These are phyloP conservation scores for Senna tora DNA, from an alignment of 306 rosid species.

Conservation along the genomic window DNA sequence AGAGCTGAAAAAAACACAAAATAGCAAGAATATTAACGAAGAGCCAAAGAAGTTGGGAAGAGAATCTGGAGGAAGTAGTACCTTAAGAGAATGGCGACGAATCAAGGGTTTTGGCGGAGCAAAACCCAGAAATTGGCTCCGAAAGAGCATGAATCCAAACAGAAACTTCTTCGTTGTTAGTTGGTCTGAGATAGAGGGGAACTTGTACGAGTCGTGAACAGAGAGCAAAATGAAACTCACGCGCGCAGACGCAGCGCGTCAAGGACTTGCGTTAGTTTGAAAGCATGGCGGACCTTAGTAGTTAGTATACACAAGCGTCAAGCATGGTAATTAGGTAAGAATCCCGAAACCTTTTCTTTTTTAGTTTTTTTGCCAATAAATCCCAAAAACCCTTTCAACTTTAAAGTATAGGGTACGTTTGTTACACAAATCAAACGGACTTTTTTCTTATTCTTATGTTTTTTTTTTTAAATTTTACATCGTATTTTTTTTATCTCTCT, in stretches of 20 bases:
- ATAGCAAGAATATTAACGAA: not conserved
- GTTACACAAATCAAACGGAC: no score
- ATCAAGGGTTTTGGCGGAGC: conserved; percentile 59
- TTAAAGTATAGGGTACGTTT: no score
- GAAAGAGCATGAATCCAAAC: conserved; percentile 53
- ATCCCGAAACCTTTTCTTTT: no score
- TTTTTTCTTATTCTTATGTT: no score
- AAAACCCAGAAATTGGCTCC: conserved; percentile 40
- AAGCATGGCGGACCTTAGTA: conserved; percentile 6
- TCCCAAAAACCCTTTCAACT: no score
- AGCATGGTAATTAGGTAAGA: no score
- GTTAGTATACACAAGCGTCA: not conserved
- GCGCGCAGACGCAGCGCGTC: conserved; percentile 55
- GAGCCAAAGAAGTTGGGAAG: conserved; percentile 34
- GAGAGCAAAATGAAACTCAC: conserved; percentile 10
- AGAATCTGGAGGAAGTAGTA: conserved; percentile 42
- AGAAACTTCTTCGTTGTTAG: conserved; percentile 53
- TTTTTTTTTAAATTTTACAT: no score
- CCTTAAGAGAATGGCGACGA: conserved; percentile 51
- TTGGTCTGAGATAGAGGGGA: conserved; percentile 50
- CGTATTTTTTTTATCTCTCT: no score
- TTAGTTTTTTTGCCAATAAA: no score
- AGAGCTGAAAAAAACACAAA: conserved; percentile 6
- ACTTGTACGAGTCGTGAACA: conserved; percentile 49
- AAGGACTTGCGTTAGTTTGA: not conserved